phyloP scores from a whole-genome alignment of 768 basidiomycete genomes.

The Galerina sulciceps region DNA sequence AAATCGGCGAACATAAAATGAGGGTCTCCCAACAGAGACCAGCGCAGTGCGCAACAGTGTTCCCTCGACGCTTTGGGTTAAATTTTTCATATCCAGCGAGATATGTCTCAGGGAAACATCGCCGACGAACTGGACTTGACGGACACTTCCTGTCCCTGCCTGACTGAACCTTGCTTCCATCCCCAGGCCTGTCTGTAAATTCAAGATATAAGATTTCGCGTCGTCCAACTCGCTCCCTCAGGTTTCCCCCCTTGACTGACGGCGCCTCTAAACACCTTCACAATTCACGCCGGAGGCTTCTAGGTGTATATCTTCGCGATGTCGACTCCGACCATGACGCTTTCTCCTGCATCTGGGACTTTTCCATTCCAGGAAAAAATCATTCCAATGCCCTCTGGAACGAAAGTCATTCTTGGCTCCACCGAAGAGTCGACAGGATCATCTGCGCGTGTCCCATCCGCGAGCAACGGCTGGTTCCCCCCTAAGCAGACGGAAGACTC shows the following conservation, averaged over 20 bases:
- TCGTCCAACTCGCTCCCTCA: background rate
- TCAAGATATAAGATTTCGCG: too few relatives aligned
- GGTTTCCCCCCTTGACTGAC: background rate
- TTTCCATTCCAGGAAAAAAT: slow-evolving; percentile 24
- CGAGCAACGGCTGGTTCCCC: slow-evolving; percentile 49
- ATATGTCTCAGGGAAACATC: background rate
- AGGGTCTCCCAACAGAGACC: background rate
- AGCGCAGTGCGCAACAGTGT: background rate
- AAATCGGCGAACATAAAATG: slow-evolving; percentile 15
- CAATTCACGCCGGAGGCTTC: background rate
- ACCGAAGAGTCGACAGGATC: slow-evolving; percentile 14
- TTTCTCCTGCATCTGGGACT: slow-evolving; percentile 18
- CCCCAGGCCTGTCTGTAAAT: background rate
- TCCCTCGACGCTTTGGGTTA: slow-evolving; percentile 11
- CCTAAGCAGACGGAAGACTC: slow-evolving; percentile 25
- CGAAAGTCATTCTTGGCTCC: slow-evolving; percentile 21
- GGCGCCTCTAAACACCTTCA: background rate
- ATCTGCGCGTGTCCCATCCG: slow-evolving; percentile 24
- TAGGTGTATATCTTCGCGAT: background rate
- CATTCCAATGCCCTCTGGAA: slow-evolving; percentile 16
- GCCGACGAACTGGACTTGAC: background rate
- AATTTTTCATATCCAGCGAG: slow-evolving; percentile 8
- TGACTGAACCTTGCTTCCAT: background rate
- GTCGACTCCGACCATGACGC: slow-evolving; percentile 9
- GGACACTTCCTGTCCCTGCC: background rate